These are phyloP conservation scores for Acer yangbiense DNA, from an alignment of 345 rosid genomes.

Conservation along the genomic window DNA sequence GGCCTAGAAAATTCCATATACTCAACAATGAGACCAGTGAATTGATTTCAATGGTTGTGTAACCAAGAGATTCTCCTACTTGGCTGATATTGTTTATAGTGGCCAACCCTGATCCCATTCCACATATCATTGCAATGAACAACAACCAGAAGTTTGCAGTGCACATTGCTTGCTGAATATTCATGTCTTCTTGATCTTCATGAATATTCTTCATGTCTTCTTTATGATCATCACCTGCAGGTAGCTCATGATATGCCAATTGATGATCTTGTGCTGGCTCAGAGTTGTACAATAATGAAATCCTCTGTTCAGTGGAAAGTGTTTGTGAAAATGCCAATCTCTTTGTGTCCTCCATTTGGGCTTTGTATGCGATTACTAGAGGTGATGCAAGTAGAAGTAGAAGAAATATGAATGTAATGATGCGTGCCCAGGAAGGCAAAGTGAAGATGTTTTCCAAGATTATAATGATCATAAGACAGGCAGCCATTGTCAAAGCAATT, in stretches of 20 bases:
- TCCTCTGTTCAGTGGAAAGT: conserved; percentile 28
- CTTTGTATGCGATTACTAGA: conserved; percentile 56
- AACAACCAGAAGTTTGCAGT: conserved; percentile 50
- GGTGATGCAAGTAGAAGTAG: conserved; percentile 61
- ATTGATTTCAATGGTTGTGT: conserved; percentile 50
- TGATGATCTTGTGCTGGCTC: conserved; percentile 19
- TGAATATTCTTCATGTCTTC: no score
- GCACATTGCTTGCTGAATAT: conserved; percentile 40
- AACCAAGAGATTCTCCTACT: conserved; percentile 55
- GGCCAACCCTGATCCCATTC: conserved; percentile 61
- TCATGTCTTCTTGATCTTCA: conserved; percentile 21
- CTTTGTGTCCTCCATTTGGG: conserved; percentile 42
- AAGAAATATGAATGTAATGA: conserved; percentile 43
- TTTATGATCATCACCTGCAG: no score
- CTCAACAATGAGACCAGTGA: conserved; percentile 79
- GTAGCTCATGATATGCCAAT: conserved; percentile 12
- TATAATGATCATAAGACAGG: conserved; percentile 71
- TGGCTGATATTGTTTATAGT: conserved; percentile 53
- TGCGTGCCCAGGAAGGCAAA: conserved; percentile 52
- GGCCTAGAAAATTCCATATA: conserved; percentile 92
- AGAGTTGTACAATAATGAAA: conserved; percentile 20
- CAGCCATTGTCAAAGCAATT: conserved; percentile 58
- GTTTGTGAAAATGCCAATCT: conserved; percentile 22
- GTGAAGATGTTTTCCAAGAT: conserved; percentile 52
- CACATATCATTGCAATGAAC: conserved; percentile 52